Evolutionary conservation across 2,329 filamentous ascomycete species (phyloP), one percentile per base, ranked within the genome.

Genomic region (Cladophialophora exuberans): DNA sequence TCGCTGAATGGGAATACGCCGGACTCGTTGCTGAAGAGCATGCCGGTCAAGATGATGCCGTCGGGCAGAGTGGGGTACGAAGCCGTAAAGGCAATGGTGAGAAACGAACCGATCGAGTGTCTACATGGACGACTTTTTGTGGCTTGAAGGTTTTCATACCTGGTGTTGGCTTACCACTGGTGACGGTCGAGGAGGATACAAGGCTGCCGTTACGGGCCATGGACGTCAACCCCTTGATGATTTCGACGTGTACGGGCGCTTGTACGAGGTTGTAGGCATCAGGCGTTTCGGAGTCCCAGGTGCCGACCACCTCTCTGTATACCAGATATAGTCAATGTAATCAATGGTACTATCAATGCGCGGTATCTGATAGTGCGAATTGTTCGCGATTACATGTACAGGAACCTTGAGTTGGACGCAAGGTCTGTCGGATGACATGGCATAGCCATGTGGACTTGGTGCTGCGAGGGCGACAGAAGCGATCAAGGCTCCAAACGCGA

Each of bases 281-380:
- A 1, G 38, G 2, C 11, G 15, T 23, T 1, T 41, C 38, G 38
- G 38, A 41, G 7, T 18, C 9, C 18, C 38, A 17, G 38, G 38
- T 41, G 38, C 38, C 36, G 36, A 39, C 36, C 36, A 22, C n/a
- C n/a, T 39, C 17, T n/a, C n/a, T n/a, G 36, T 39, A 18, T 18
- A 6, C 36, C n/a, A 22, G 36, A 39, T 13, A 6, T 11, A 39
- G 10, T 39, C 36, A 17, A 39, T 20, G 6, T n/a, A n/a, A 3
- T 39, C 36, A 10, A 39, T 39, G 36, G n/a, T 39, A 20, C 17
- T 39, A 20, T 39, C 36, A 4, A 39, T 20, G n/a, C 36, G n/a
- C 11, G 36, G 36, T 20, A 39, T 10, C 17, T 10, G n/a, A 20
- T 39, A 39, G 6, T 39, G 17, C n/a, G 36, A 39, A 10, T 39